Percentiles rank a stretch among this genome's conserved stretches.
Conservation (phyloP, 352 stramenopile species). For the Globisporangium heterothallicum region DNA sequence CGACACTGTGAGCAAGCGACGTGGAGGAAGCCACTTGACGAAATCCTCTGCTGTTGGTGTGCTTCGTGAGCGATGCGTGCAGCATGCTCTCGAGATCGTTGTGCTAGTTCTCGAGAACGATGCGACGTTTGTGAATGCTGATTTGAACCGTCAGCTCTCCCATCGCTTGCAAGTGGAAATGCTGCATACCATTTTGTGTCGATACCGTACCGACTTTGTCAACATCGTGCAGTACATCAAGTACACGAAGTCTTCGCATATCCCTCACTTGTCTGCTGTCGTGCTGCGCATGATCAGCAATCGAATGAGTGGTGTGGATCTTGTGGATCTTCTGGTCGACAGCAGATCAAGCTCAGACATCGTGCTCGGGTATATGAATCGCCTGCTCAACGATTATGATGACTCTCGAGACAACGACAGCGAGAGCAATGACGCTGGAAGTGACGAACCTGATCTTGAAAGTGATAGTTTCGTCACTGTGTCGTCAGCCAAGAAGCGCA, state of each 20-base stretch:
- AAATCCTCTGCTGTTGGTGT: constrained; percentile 43
- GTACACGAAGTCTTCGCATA: constrained; percentile 71
- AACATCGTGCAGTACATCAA: constrained; percentile 82
- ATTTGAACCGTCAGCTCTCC: constrained; percentile 48
- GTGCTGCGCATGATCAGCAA: constrained; percentile 68
- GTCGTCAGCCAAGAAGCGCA: constrained; percentile 36
- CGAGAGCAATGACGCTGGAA: constrained; percentile 7
- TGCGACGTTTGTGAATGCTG: constrained; percentile 52
- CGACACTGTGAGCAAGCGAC: constrained; percentile 35
- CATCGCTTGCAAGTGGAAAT: constrained; percentile 69
- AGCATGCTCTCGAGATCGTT: constrained; percentile 74
- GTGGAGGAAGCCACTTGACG: constrained; percentile 40
- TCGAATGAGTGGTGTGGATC: constrained; percentile 46
- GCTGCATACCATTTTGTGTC: constrained; percentile 70
- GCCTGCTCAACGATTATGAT: constrained; percentile 66
- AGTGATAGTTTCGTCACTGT: constrained; percentile 26
- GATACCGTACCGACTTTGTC: constrained; percentile 67
- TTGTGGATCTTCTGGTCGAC: constrained; percentile 68
- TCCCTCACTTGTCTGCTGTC: constrained; percentile 60
- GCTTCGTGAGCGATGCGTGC: constrained; percentile 61
- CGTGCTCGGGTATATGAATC: constrained; percentile 74
- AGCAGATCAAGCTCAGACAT: constrained; percentile 60
- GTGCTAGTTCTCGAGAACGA: constrained; percentile 72
- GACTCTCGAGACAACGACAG: constrained; percentile 25
- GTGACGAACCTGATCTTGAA: constrained; percentile 13